Evolutionary conservation across 1,284 basidiomycete species (phyloP).

Genomic region (Farysia itapuensis): DNA sequence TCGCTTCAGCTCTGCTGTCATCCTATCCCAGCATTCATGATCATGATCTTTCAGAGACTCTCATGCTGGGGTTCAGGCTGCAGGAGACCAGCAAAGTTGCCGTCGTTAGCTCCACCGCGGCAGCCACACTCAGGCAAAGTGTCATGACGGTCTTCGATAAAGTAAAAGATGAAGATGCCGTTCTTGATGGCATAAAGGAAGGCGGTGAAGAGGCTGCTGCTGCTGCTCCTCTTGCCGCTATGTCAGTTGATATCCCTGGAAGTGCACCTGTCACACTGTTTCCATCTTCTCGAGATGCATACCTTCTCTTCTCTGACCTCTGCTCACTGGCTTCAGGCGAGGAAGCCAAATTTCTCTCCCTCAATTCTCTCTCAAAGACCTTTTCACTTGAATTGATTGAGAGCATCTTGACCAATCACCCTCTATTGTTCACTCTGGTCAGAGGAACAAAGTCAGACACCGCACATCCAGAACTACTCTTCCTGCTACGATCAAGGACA

Average conservation of each 20-base stretch:
- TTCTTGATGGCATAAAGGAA: conserved; percentile 48
- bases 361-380: conserved; percentile 84
- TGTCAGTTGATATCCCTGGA: conserved; percentile 46
- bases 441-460: background rate
- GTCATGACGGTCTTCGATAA: conserved; percentile 99
- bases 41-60: conserved; percentile 62
- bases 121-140: conserved; percentile 89
- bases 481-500: conserved; percentile 81
- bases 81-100: conserved; percentile 87
- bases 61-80: conserved; percentile 87
- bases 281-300: conserved; percentile 82
- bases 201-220: conserved; percentile 54
- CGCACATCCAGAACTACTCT: conserved; percentile 74
- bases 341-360: conserved; percentile 74
- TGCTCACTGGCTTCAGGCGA: conserved; percentile 64
- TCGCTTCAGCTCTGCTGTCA: conserved; percentile 46
- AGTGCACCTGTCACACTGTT: conserved; percentile 63
- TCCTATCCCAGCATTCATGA: conserved; percentile 49
- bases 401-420: conserved; percentile 92
- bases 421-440: conserved; percentile 69
- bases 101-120: conserved; percentile 94
- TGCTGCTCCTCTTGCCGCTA: conserved; percentile 47
- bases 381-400: conserved; percentile 95
- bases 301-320: conserved; percentile 65
- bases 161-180: conserved; percentile 74